These are phyloP conservation scores for Ceratobasidium sp. DNA, from an alignment of 1,284 basidiomycete genomes.

Conservation along the genomic window DNA sequence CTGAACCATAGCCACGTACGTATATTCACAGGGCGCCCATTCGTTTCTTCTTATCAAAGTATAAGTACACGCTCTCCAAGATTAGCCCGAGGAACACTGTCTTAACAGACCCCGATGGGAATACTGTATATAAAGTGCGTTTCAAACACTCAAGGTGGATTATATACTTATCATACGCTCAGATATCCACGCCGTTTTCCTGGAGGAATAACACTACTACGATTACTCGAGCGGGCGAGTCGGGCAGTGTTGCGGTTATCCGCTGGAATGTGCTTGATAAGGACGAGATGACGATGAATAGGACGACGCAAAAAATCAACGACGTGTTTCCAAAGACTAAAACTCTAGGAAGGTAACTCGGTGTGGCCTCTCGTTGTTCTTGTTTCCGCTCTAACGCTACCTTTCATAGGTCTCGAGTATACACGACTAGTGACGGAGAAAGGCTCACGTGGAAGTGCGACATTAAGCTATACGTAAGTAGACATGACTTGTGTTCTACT, in stretches of 20 bases:
- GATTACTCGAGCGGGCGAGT: background rate
- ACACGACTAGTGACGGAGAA: constrained; percentile 3
- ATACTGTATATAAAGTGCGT: constrained; percentile 8
- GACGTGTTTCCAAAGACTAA: constrained; percentile 8
- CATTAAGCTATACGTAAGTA: background rate
- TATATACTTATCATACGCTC: background rate
- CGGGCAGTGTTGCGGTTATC: constrained; percentile 1
- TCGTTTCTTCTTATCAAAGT: background rate
- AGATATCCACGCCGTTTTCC: constrained; percentile 10
- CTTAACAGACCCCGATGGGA: constrained; percentile 4
- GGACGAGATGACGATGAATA: constrained; percentile 8
- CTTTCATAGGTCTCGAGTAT: constrained; percentile 5
- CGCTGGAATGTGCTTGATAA: constrained; percentile 16
- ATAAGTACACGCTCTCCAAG: constrained; percentile 19
- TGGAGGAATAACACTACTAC: background rate
- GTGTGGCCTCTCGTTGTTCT: background rate
- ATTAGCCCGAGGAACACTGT: constrained; percentile 18
- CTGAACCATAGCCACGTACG: too few species aligned
- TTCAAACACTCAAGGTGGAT: background rate
- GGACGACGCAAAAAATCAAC: background rate
- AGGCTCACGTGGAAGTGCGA: constrained; percentile 4
- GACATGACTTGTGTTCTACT: too few species aligned
- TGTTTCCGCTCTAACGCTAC: background rate
- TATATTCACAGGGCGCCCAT: background rate
- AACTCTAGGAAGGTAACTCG: background rate